phyloP scores from a whole-genome alignment of 257 asterid genomes.

The Solanum piurae region DNA sequence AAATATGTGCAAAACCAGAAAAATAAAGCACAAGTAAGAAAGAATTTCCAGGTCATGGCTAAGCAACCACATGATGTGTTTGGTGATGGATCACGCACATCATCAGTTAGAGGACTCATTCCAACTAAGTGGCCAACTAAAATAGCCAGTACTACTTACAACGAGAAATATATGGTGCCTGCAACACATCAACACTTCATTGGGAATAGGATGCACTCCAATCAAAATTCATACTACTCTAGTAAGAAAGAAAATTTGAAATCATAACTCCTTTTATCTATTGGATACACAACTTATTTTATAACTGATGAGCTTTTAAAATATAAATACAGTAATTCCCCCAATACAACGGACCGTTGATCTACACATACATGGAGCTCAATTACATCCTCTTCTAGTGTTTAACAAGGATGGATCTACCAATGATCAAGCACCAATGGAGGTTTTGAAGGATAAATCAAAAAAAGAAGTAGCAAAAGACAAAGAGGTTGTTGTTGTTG shows the following conservation, averaged over 20 bases:
- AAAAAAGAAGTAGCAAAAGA: neutral
- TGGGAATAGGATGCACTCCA: too few species aligned
- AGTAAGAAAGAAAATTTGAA: too few species aligned
- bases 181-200: too few species aligned
- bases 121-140: too few species aligned
- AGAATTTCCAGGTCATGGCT: neutral
- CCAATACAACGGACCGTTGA: too few species aligned
- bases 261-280: too few species aligned
- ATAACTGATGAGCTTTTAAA: too few species aligned
- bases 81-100: neutral
- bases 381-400: neutral
- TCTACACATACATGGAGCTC: neutral
- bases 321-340: neutral
- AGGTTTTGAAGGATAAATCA: neutral
- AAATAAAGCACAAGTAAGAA: neutral
- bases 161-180: too few species aligned
- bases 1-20: neutral
- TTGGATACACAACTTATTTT: too few species aligned
- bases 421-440: neutral
- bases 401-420: neutral
- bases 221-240: too few species aligned
- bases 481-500: neutral
- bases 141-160: too few species aligned
- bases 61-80: neutral
- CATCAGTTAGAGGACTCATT: neutral